Percentiles rank a stretch among this genome's conserved stretches.
Conservation (phyloP, 2,329 filamentous ascomycete species). For the Fusarium dlaminii region DNA sequence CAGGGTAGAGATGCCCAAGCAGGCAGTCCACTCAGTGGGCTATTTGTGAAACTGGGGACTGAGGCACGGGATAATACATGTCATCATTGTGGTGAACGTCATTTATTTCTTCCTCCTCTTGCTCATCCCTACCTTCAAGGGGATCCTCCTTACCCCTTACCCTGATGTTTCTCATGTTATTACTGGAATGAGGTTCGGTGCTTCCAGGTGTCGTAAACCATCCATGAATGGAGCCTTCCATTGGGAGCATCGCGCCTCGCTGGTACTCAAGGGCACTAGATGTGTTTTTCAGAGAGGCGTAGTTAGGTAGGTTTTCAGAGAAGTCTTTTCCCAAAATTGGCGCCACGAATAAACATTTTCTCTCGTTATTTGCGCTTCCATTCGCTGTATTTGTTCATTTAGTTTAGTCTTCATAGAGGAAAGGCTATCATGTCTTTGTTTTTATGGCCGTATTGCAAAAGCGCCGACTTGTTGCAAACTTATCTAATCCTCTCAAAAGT, state of each 20-base stretch:
- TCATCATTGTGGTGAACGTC: background rate
- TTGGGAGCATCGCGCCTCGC: background rate
- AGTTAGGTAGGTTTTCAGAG: background rate
- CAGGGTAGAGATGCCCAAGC: background rate
- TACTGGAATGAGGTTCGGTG: background rate
- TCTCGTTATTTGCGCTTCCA: background rate
- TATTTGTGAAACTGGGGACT: background rate
- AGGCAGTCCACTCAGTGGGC: background rate
- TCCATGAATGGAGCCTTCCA: background rate
- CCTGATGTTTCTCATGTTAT: background rate
- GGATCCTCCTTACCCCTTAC: background rate
- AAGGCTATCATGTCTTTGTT: background rate
- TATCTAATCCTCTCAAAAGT: background rate
- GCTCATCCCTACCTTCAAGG: background rate
- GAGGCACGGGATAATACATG: background rate
- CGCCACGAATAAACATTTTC: background rate
- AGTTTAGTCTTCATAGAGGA: background rate
- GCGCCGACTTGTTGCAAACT: background rate
- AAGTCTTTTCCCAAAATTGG: background rate
- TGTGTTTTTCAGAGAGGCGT: background rate
- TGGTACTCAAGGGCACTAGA: background rate
- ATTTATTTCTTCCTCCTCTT: background rate
- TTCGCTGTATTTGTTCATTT: background rate
- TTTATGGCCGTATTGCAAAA: too few relatives aligned
- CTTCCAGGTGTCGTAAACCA: background rate